Conservation (phyloP, 2,329 filamentous ascomycete species). For the Teratosphaeria epicoccoides region DNA sequence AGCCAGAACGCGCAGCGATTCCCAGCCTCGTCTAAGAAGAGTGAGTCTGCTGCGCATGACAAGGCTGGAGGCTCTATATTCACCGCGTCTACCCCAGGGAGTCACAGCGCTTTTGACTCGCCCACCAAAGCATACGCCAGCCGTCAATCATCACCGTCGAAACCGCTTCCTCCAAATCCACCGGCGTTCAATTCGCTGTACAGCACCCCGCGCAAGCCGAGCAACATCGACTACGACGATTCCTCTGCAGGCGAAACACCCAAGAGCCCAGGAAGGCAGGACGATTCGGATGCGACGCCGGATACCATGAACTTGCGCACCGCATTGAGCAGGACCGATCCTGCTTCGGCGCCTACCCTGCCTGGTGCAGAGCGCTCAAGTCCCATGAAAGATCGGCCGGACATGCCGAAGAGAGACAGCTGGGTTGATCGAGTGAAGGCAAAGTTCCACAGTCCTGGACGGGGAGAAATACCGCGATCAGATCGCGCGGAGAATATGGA, state of each 20-base stretch:
- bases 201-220: constrained; percentile 28
- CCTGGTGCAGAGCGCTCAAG: constrained; percentile 15
- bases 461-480: constrained; percentile 26
- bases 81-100: constrained; percentile 8
- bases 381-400: constrained; percentile 25
- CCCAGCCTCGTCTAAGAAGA: constrained; percentile 13
- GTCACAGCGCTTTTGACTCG: constrained; percentile 30
- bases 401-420: constrained; percentile 15
- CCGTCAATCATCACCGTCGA: constrained; percentile 25
- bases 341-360: constrained; percentile 8
- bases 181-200: constrained; percentile 25
- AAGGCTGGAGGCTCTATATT: neutral
- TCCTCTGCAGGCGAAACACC: constrained; percentile 42
- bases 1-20: constrained; percentile 27
- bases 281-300: constrained; percentile 27
- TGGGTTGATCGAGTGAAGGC: constrained; percentile 16
- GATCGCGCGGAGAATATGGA: constrained; percentile 30
- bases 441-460: constrained; percentile 28
- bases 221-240: constrained; percentile 28
- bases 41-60: constrained; percentile 4
- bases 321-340: constrained; percentile 13
- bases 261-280: constrained; percentile 31
- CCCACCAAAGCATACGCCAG: constrained; percentile 43
- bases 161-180: constrained; percentile 31
- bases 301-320: constrained; percentile 17